Base-by-base conservation (phyloP, 495 filamentous ascomycete species). In the Podospora pseudoanserina region DNA sequence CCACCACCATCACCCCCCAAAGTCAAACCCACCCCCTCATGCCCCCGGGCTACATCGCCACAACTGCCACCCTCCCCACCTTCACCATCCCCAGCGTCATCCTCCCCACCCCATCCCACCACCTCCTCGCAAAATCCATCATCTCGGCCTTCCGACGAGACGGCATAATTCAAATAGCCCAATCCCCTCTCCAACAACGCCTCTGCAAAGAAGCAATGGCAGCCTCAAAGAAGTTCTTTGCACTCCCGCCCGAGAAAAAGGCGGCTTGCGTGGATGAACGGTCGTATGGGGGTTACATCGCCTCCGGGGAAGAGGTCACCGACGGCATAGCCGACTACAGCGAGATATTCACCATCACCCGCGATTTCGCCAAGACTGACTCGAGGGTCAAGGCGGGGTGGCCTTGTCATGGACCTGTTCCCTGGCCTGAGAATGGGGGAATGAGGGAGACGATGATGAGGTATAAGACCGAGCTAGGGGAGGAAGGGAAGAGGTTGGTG, bases 221-320 rank as follows among this genome's bases (percentile, higher is more conserved):
- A 16, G 75, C 78, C 20, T 78, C 73, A 67, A 73, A 73, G 39
- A 63, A 71, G 30, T 83, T 81, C 76, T 83, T 83, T 69, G 34
- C 56, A 23, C 69, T 67, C 18, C 73, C 79, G 1, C 71, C 67
- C 60, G 64, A 61, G 9, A 71, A 74, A 44, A 83, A 83, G 70
- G 75, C 77, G 1, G 74, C 72, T 20, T 79, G 76, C 64, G 79
- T 83, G n/a, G 80, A 83, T 72, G 71, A 73, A 61, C 75, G 76
- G 70, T 82, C 80, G 68, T 83, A 79, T 65, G 67, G 79, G 1
- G 80, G 81, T 16, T 83, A 83, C 71, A 82, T 83, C 23, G 81
- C 79, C 26, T 83, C 80, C 1, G 81, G 80, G n/a, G 80, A 83
- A 68, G 81, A 83, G 66, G 64, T 83, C 5, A 83, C 81, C n/a